A percentile compares a stretch with the other conserved stretches of the same genome.
phyloP scores from a whole-genome alignment of 2,329 filamentous ascomycete genomes.

The Seiridium cupressi region DNA sequence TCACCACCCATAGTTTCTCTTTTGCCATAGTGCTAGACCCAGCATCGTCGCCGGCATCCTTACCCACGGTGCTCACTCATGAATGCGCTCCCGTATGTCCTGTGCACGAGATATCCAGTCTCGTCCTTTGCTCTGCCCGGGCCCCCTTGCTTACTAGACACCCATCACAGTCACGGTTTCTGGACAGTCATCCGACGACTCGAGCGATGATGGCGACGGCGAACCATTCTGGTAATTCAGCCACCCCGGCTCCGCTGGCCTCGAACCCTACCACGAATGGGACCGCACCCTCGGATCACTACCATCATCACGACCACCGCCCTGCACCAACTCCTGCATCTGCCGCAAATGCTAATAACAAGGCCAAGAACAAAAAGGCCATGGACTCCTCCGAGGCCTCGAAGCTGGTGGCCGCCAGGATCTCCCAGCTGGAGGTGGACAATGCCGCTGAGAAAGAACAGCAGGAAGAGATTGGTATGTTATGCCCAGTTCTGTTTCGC shows the following conservation, averaged over 20 bases:
- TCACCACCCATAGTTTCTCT: background rate
- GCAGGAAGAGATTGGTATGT: conserved; percentile 90
- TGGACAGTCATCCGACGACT: conserved; percentile 7
- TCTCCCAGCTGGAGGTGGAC: conserved; percentile 92
- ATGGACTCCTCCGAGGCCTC: conserved; percentile 86
- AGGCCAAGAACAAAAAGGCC: conserved; percentile 80
- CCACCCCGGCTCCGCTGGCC: conserved; percentile 27
- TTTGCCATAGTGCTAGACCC: background rate
- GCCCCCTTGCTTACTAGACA: background rate
- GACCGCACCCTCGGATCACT: conserved; percentile 21
- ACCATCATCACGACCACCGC: conserved; percentile 35
- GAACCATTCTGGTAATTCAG: conserved; percentile 29
- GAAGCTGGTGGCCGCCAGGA: conserved; percentile 87
- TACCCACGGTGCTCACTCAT: background rate
- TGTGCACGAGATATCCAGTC: conserved; percentile 10
- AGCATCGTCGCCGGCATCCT: background rate
- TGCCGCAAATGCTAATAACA: conserved; percentile 61
- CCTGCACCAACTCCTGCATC: conserved; percentile 44
- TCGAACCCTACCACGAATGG: conserved; percentile 29
- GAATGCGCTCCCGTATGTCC: conserved; percentile 3
- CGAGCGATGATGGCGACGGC: conserved; percentile 32
- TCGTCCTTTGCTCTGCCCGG: conserved; percentile 14
- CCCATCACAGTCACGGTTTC: conserved; percentile 4
- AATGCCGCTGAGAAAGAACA: conserved; percentile 92
- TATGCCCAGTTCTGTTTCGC: conserved; percentile 8